Evolutionary conservation across 345 rosid genomes (phyloP), one percentile per base, ranked within the genome.

Genomic region (Salix exigua): DNA sequence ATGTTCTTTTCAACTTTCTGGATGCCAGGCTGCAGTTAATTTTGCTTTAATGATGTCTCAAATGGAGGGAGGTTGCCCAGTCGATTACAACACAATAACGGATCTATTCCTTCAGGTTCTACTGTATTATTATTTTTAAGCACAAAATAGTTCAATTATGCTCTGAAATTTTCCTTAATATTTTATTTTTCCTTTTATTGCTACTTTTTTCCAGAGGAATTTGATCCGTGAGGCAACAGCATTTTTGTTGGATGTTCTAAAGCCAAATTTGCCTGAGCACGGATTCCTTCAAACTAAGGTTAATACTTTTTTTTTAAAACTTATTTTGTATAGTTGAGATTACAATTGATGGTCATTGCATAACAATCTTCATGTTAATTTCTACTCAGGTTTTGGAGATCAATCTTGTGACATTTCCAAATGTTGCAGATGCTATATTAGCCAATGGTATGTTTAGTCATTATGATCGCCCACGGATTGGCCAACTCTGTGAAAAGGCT

Each of bases 11-110:
- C 11, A 23, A 70, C 66, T 72, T 73, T 44, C 18, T 73, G 76
- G 73, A 60, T 77, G 83, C 72, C 85, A 94, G 98, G 98, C 97
- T 68, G 98, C 98, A 61, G 96, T 89, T 75, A 92, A 94, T 85
- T 94, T 94, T 88, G 97, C 98, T 37, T 77, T 92, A 82, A 94
- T 91, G 98, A 94, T 94, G 98, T 92, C 98, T 65, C 97, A 94
- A 87, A 94, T 94, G 98, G 97, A 94, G 85, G 98, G 97, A 66
- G 98, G 98, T 66, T 91, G 94, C 84, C 97, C 98, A 17, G 85
- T 94, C 78, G 98, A 94, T 80, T 89, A 85, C 87, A 94, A 94
- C 70, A 94, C 97, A 78, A 91, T 94, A 73, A 94, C 98, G 53
- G 98, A 94, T 88, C 97, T 94, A 46, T 94, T 94, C 78, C 97